phyloP scores from a whole-genome alignment of 2,329 filamentous ascomycete species.

The Atkinsonella hypoxylon region DNA sequence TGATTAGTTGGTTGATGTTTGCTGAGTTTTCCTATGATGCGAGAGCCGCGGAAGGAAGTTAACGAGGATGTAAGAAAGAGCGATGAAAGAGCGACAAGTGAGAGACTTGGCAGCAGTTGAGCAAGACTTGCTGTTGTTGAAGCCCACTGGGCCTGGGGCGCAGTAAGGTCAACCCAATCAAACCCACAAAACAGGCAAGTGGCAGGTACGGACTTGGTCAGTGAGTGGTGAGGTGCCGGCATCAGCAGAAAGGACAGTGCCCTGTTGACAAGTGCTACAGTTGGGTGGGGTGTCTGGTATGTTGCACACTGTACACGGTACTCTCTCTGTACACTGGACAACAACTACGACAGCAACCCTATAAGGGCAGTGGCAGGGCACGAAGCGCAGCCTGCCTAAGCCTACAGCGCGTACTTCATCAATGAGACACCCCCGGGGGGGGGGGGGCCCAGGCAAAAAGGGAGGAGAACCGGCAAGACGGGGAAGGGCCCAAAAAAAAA shows the following conservation, averaged over 20 bases:
- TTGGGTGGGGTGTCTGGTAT: neutral
- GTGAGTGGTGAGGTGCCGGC: too few species aligned
- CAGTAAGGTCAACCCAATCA: neutral
- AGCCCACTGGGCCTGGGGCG: constrained; percentile 1
- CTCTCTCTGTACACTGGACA: too few species aligned
- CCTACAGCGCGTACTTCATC: too few species aligned
- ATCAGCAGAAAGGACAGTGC: too few species aligned
- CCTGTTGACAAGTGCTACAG: neutral
- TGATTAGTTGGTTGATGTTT: neutral
- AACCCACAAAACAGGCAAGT: neutral
- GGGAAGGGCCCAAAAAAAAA: too few species aligned
- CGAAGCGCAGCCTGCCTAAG: too few species aligned
- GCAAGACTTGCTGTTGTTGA: constrained; percentile 3
- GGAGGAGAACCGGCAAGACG: neutral
- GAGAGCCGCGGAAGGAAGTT: neutral
- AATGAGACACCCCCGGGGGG: too few species aligned
- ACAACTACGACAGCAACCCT: too few species aligned
- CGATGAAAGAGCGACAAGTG: neutral
- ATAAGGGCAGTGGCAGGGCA: too few species aligned
- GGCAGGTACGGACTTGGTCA: neutral
- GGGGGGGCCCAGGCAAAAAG: too few species aligned
- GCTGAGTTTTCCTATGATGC: neutral
- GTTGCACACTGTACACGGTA: too few species aligned
- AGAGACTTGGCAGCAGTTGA: neutral
- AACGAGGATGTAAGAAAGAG: neutral